Evolutionary conservation across 1,284 basidiomycete species (phyloP).

Genomic region (Malassezia globosa): DNA sequence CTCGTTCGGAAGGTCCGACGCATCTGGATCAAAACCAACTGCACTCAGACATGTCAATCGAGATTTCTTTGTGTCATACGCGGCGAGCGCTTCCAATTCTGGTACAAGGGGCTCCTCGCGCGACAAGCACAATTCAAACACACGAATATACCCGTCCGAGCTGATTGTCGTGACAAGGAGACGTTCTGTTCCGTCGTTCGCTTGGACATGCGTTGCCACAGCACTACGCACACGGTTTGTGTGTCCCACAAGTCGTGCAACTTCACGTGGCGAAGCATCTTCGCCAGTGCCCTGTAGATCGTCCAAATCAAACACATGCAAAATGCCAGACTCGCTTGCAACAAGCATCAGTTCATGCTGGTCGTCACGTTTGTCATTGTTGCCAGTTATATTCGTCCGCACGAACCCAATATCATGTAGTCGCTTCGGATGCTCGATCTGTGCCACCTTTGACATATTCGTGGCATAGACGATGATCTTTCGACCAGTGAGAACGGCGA

Average conservation of each 20-base stretch:
- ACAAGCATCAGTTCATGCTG: constrained; percentile 34
- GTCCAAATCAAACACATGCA: constrained; percentile 31
- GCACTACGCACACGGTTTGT: constrained; percentile 26
- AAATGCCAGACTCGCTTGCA: constrained; percentile 24
- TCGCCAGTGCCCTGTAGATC: constrained; percentile 18
- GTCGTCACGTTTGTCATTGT: too few relatives aligned
- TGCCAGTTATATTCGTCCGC: constrained; percentile 6
- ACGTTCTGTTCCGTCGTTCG: constrained; percentile 1
- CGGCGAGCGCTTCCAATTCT: constrained; percentile 21
- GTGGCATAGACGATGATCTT: constrained; percentile 33
- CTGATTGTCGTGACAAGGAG: constrained; percentile 33
- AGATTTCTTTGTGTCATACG: constrained; percentile 36
- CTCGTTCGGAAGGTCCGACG: constrained; percentile 2
- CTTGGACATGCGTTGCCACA: background rate
- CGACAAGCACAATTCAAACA: constrained; percentile 26
- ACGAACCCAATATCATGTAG: constrained; percentile 33
- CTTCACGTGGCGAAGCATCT: constrained; percentile 20
- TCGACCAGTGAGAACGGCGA: constrained; percentile 29
- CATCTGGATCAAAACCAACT: constrained; percentile 22
- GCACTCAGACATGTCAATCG: constrained; percentile 39
- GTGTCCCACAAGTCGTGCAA: constrained; percentile 37
- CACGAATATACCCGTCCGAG: constrained; percentile 42
- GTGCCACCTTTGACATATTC: constrained; percentile 36
- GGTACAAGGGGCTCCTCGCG: constrained; percentile 1
- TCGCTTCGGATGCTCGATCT: constrained; percentile 26